Evolutionary conservation across 305 asterid species (phyloP).

Genomic region (Fraxinus platypoda): DNA sequence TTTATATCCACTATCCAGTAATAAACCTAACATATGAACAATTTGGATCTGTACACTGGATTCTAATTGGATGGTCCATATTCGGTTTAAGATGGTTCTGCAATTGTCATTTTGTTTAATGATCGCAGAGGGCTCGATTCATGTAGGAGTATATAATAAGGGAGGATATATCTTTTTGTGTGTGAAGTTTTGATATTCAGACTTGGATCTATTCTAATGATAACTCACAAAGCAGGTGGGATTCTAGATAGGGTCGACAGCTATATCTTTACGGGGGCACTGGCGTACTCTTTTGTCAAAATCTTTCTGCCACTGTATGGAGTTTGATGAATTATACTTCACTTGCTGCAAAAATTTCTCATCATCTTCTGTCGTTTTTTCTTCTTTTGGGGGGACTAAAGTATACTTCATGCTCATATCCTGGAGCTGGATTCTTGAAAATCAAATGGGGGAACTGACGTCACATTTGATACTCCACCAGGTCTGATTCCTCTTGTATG

Average conservation of each 20-base stretch:
- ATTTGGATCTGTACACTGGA: neutral
- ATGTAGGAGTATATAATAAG: neutral
- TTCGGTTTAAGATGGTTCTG: neutral
- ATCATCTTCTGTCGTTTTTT: neutral
- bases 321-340: slow-evolving; percentile 39
- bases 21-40: neutral
- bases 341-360: slow-evolving; percentile 2
- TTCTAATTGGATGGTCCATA: neutral
- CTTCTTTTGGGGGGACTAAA: neutral
- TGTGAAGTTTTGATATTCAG: neutral
- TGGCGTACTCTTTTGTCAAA: slow-evolving; percentile 85
- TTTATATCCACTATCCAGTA: neutral
- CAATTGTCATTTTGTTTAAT: neutral
- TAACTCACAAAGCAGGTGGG: slow-evolving; percentile 59
- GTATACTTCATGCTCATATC: slow-evolving; percentile 10
- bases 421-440: neutral
- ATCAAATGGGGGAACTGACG: neutral
- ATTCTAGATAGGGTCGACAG: slow-evolving; percentile 90
- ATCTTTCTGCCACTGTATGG: slow-evolving; percentile 70
- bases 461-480: slow-evolving; percentile 13
- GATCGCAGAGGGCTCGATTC: neutral
- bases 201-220: neutral
- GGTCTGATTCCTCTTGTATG: slow-evolving; percentile 19
- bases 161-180: neutral
- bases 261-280: slow-evolving; percentile 89